Evolutionary conservation across 768 basidiomycete species (phyloP).

Genomic region (Russula griseocarnosa): DNA sequence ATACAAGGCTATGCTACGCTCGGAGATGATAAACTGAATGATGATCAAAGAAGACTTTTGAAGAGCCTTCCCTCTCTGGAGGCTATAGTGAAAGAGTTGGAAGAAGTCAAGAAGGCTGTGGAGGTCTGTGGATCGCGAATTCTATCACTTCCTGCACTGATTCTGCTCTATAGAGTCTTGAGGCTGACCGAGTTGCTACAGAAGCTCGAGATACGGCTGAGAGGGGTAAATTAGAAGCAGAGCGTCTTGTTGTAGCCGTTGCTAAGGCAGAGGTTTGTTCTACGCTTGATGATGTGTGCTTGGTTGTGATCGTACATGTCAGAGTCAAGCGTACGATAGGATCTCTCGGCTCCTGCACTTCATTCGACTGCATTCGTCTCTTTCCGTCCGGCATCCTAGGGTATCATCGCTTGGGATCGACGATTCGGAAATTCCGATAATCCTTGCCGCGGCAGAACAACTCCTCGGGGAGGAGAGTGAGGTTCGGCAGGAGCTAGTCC

Average conservation of each 20-base stretch:
- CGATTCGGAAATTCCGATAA: slow-evolving; percentile 50
- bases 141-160: slow-evolving; percentile 5
- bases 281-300: not conserved
- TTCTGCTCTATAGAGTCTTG: slow-evolving; percentile 46
- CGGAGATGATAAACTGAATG: slow-evolving; percentile 71
- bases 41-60: slow-evolving; percentile 76
- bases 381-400: slow-evolving; percentile 46
- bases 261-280: slow-evolving; percentile 53
- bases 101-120: slow-evolving; percentile 77
- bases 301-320: slow-evolving; percentile 9
- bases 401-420: slow-evolving; percentile 43
- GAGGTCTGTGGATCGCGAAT: slow-evolving; percentile 51
- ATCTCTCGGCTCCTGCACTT: slow-evolving; percentile 53
- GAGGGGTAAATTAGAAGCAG: slow-evolving; percentile 52
- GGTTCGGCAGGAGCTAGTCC: slow-evolving; percentile 47
- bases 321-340: slow-evolving; percentile 46
- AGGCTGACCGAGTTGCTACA: slow-evolving; percentile 59
- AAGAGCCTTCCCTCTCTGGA: slow-evolving; percentile 74
- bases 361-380: slow-evolving; percentile 51
- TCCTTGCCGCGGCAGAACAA: slow-evolving; percentile 50
- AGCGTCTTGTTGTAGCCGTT: slow-evolving; percentile 53
- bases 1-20: slow-evolving; percentile 67
- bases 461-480: slow-evolving; percentile 56
- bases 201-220: slow-evolving; percentile 52
- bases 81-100: slow-evolving; percentile 74